phyloP scores from a whole-genome alignment of 2,329 filamentous ascomycete genomes.

The Venturia oleaginea region DNA sequence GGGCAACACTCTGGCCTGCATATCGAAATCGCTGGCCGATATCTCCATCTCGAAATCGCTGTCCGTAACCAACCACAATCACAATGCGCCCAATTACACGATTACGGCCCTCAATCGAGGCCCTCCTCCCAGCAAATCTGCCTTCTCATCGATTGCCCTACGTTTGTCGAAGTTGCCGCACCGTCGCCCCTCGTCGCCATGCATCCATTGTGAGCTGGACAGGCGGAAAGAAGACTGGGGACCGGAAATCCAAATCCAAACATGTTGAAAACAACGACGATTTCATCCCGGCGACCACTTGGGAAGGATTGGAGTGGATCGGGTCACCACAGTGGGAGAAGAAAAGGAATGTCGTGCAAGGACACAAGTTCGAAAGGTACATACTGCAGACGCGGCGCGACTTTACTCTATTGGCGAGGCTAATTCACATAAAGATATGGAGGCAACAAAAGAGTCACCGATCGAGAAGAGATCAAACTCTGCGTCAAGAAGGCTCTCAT shows the following conservation, averaged over 20 bases:
- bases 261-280: background rate
- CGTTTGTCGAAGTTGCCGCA: background rate
- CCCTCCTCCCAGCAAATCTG: background rate
- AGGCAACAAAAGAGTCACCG: conserved; percentile 18
- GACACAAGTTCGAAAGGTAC: conserved; percentile 29
- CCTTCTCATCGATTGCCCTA: background rate
- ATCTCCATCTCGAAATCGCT: background rate
- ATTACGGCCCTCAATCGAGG: background rate
- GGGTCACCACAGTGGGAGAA: conserved; percentile 40
- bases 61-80: background rate
- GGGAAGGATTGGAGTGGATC: conserved; percentile 46
- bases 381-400: conserved; percentile 13
- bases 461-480: conserved; percentile 28
- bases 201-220: background rate
- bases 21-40: background rate
- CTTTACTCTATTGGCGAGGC: background rate
- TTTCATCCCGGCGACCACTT: conserved; percentile 20
- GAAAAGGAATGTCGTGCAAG: conserved; percentile 23
- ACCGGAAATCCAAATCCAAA: background rate
- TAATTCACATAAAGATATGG: background rate
- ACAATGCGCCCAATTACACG: conserved; percentile 3
- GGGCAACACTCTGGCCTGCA: background rate
- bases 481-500: conserved; percentile 48
- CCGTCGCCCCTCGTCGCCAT: background rate
- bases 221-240: background rate